Conservation (phyloP, 1,284 basidiomycete genomes). For the Austroboletus novae-zelandiae region DNA sequence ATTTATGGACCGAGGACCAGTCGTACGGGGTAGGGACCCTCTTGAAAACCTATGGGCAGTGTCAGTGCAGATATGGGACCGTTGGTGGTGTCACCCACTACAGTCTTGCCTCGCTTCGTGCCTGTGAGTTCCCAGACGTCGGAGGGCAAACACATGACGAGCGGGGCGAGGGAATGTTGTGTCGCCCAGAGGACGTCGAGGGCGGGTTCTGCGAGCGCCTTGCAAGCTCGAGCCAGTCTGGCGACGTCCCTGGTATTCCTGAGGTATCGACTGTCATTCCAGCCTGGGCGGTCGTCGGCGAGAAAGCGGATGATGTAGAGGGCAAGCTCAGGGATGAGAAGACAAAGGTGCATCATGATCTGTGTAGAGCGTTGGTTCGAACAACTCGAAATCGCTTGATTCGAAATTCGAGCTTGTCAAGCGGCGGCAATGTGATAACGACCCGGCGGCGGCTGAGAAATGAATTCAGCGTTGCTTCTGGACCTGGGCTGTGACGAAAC, state of each 20-base stretch:
- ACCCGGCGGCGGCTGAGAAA: neutral
- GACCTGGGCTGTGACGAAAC: neutral
- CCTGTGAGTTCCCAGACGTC: conserved; percentile 22
- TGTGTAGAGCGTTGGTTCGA: neutral
- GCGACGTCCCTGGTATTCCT: conserved; percentile 26
- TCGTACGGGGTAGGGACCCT: conserved; percentile 18
- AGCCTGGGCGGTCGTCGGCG: conserved; percentile 22
- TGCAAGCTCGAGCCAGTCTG: conserved; percentile 29
- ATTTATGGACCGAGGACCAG: conserved; percentile 23
- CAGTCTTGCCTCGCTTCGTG: conserved; percentile 11
- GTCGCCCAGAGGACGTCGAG: conserved; percentile 32
- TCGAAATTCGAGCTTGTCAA: neutral
- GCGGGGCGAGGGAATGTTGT: conserved; percentile 29
- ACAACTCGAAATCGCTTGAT: no score
- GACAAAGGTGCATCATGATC: conserved; percentile 27
- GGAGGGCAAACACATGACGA: conserved; percentile 29
- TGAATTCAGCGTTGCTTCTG: neutral
- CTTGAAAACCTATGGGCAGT: conserved; percentile 17
- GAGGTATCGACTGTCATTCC: conserved; percentile 19
- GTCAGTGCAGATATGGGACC: no score
- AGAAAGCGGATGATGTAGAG: conserved; percentile 25
- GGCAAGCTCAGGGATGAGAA: conserved; percentile 26
- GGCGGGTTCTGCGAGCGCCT: conserved; percentile 26
- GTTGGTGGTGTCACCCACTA: conserved; percentile 20
- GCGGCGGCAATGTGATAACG: neutral